Evolutionary conservation across 2,329 filamentous ascomycete genomes (phyloP), one percentile per base, ranked within the genome.

Genomic region (Phialophora expanda): DNA sequence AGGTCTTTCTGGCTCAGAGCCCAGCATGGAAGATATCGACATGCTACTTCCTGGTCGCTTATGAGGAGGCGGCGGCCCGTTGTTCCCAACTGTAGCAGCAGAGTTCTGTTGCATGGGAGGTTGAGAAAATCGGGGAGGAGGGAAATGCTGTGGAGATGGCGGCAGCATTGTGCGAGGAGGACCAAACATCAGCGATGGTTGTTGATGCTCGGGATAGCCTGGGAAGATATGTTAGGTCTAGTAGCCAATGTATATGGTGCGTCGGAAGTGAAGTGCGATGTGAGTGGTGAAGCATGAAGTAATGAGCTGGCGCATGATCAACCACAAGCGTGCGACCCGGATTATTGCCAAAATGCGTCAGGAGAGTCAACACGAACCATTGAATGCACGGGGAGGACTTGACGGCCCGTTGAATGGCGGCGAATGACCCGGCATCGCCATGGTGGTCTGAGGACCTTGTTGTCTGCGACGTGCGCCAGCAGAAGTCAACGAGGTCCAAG

Each of bases 21-120:
- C 89, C 66, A 91, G 84, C 77, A 91, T 86, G 53, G 88, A 88
- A n/a, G 87, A 89, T 76, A 91, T 90, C 55, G 89, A 90, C 88
- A 91, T 90, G 78, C 86, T 88, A 73, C 85, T 85, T 60, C 84
- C 84, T 12, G 85, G 84, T 66, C 87, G 67, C 60, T 71, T 73
- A 20, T 71, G 65, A 4, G 64, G 60, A 17, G 66, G 65, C 4
- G 58, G 48, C 17, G 63, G 60, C n/a, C 61, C 65, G 57, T 65
- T 65, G n/a, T 50, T 66, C 4, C 54, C 50, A 8, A 53, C 46
- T 34, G 56, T 24, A 7, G 65, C 26, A 32, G 65, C 56, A 44
- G 66, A 64, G 56, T 66, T 66, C 11, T 53, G 50, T 34, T 68
- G 68, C 11, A 65, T 48, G 17, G 65, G 62, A 34, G 69, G 68